These are phyloP conservation scores for Aspergillus carbonarius DNA, from an alignment of 2,329 filamentous ascomycete genomes.

Conservation along the genomic window DNA sequence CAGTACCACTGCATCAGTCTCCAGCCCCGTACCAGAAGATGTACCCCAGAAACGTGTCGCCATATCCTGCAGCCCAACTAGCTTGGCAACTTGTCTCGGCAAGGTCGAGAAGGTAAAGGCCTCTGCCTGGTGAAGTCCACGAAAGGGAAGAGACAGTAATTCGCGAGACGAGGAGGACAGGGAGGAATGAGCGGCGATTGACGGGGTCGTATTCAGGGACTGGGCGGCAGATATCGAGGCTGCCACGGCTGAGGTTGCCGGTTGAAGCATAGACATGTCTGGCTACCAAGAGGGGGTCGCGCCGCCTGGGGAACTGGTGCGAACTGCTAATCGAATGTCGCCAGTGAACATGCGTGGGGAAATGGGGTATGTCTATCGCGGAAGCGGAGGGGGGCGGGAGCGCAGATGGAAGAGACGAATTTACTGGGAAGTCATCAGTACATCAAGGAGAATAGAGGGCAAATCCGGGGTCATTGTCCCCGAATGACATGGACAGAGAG, in stretches of 20 bases:
- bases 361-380: not conserved
- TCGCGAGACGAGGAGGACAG: slow-evolving; percentile 31
- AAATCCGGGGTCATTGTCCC: not conserved
- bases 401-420: not conserved
- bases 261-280: slow-evolving; percentile 27
- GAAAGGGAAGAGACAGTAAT: slow-evolving; percentile 37
- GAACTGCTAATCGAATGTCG: not conserved
- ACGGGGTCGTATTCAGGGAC: slow-evolving; percentile 22
- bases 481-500: not conserved
- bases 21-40: slow-evolving; percentile 21
- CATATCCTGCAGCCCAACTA: slow-evolving; percentile 30
- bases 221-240: slow-evolving; percentile 18
- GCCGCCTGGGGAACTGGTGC: not conserved
- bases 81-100: slow-evolving; percentile 33
- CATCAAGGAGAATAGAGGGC: not conserved
- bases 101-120: slow-evolving; percentile 36
- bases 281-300: not conserved
- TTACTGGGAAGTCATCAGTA: not conserved
- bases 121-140: slow-evolving; percentile 38
- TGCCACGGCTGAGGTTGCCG: slow-evolving; percentile 21
- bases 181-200: slow-evolving; percentile 19
- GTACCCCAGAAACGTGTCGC: slow-evolving; percentile 25
- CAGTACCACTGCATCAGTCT: slow-evolving; percentile 43
- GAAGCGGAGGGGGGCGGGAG: not conserved
- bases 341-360: slow-evolving; percentile 3